Base-by-base conservation (phyloP, 106 monocot genomes). In the Vanilla planifolia region DNA sequence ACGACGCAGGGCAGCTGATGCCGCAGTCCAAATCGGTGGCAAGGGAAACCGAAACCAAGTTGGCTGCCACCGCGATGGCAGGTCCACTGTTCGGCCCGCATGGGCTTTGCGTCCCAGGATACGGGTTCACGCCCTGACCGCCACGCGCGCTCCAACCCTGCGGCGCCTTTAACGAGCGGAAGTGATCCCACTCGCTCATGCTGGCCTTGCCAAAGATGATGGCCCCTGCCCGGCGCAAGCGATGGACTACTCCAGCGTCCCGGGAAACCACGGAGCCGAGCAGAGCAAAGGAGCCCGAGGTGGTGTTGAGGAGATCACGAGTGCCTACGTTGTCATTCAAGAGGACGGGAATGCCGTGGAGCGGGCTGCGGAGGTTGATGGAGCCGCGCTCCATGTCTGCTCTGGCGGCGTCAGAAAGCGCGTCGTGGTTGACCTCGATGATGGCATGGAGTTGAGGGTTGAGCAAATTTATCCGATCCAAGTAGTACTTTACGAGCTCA, bases 71-170 rank as follows among this genome's bases (percentile, higher is more conserved):
- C 0, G 88, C 71, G n/a, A 88, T 88, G 23, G 88, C 79, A 0
- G 88, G 80, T 0, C 88, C 88, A 35, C 73, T 83, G 73, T 79
- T 88, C 11, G 88, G 80, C 13, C 79, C 76, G 51, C 79, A 88
- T 2, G 80, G 67, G 3, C 48, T 43, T 1, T 46, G 77, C 26
- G 79, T 63, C 22, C 67, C 50, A 44, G 51, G 51, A 9, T 88
- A 88, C 0, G 88, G 83, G 60, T 88, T 88, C 88, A 81, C 22
- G 46, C 10, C 40, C 21, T 84, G 84, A 4, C 89, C 84, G 16
- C 71, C 58, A 15, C 89, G 89, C 1, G 80, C 77, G 65, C 77
- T 59, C 89, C 89, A 89, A 0, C 84, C 89, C 42, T 16, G 50
- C 15, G 89, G 80, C 2, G 51, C 58, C 14, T 19, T 5, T 13